Evolutionary conservation across 2,329 filamentous ascomycete species (phyloP).

Genomic region (Exophiala sp.): DNA sequence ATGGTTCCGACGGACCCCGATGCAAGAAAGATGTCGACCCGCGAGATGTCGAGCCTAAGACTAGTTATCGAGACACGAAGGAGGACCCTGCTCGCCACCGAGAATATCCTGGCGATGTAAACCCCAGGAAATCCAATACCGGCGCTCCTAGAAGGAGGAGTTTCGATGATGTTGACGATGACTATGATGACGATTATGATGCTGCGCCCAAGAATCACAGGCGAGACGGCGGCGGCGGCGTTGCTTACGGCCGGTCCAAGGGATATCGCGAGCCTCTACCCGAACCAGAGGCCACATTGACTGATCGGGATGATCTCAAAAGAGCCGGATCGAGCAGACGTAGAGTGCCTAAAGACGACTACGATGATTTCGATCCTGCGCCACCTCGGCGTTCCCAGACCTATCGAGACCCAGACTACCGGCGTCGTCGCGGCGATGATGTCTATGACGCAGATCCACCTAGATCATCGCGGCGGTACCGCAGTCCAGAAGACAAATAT

Average conservation of each 20-base stretch:
- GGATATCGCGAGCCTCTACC: slow-evolving; percentile 20
- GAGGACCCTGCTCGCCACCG: slow-evolving; percentile 14
- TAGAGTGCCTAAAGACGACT: slow-evolving; percentile 12
- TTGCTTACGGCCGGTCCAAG: slow-evolving; percentile 18
- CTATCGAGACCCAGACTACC: slow-evolving; percentile 17
- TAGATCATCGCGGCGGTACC: slow-evolving; percentile 13
- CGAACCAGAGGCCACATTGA: slow-evolving; percentile 3
- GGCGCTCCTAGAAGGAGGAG: slow-evolving; percentile 17
- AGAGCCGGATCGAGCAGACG: neutral
- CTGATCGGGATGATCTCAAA: slow-evolving; percentile 6
- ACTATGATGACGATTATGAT: slow-evolving; percentile 14
- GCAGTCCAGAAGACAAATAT: slow-evolving; percentile 21
- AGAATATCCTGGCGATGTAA: slow-evolving; percentile 11
- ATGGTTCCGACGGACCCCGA: slow-evolving; percentile 10
- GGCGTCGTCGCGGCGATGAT: slow-evolving; percentile 16
- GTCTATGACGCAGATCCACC: slow-evolving; percentile 14
- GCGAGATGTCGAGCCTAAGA: slow-evolving; percentile 19
- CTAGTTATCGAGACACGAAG: slow-evolving; percentile 10
- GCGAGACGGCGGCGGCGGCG: slow-evolving; percentile 2
- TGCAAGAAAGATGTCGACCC: slow-evolving; percentile 16
- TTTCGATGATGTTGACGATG: slow-evolving; percentile 14
- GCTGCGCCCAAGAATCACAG: slow-evolving; percentile 1
- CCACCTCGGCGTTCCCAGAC: slow-evolving; percentile 17
- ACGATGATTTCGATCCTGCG: slow-evolving; percentile 17
- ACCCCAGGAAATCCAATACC: slow-evolving; percentile 16